phyloP scores from a whole-genome alignment of 176 grass and related monocot species.

The Calamus simplicifolius region DNA sequence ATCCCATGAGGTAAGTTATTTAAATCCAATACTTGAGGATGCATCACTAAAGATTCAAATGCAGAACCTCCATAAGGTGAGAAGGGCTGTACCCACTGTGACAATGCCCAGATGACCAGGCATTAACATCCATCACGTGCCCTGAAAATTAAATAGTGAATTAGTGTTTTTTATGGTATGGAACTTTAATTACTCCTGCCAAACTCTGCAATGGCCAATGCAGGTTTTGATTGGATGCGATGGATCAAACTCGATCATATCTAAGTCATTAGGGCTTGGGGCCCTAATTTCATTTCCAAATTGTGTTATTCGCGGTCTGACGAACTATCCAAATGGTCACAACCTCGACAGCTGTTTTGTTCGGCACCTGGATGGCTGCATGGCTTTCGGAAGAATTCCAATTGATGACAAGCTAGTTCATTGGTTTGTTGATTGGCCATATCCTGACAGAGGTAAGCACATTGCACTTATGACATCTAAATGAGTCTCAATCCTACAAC shows the following conservation, averaged over 20 bases:
- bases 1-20: too few relatives aligned
- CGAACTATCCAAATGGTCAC: constrained; percentile 11
- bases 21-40: too few relatives aligned
- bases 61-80: too few relatives aligned
- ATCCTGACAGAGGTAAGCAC: neutral
- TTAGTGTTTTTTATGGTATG: too few relatives aligned
- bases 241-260: constrained; percentile 27
- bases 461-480: too few relatives aligned
- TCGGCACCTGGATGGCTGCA: neutral
- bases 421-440: neutral
- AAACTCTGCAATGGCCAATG: neutral
- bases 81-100: too few relatives aligned
- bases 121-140: too few relatives aligned
- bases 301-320: constrained; percentile 19
- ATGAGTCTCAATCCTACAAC: too few relatives aligned
- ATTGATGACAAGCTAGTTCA: constrained; percentile 18
- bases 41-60: too few relatives aligned
- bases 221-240: constrained; percentile 38
- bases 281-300: constrained; percentile 8
- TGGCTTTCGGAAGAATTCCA: constrained; percentile 18
- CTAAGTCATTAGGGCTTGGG: constrained; percentile 15
- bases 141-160: too few relatives aligned
- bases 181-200: neutral
- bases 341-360: neutral
- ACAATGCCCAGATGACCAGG: too few relatives aligned